phyloP scores from a whole-genome alignment of 2,329 filamentous ascomycete genomes.

The Beauveria rudraprayagi region DNA sequence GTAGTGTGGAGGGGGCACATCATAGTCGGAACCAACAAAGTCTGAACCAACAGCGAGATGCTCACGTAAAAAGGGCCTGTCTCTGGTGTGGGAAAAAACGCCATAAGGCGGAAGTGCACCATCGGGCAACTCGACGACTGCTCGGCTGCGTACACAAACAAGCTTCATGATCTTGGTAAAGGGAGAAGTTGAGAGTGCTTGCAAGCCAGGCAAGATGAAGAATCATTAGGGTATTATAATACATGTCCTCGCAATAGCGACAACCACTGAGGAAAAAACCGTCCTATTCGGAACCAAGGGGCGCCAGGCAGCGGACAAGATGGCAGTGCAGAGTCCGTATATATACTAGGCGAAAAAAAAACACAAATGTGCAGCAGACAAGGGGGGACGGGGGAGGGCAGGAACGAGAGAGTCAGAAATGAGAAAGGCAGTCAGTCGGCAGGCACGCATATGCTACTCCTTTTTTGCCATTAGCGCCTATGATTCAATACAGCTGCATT shows the following conservation, averaged over 20 bases:
- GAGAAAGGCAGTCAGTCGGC: too few relatives aligned
- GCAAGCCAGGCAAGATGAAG: constrained; percentile 2
- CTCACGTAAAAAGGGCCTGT: background rate
- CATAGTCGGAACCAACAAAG: background rate
- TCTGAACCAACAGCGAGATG: background rate
- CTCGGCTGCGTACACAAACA: background rate
- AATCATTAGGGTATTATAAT: background rate
- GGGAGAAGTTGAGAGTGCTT: background rate
- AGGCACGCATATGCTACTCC: too few relatives aligned
- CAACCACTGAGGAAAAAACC: background rate
- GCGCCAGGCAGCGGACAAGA: background rate
- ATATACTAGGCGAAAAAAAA: too few relatives aligned
- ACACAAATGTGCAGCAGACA: too few relatives aligned
- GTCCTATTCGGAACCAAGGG: background rate
- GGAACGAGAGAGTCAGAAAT: too few relatives aligned
- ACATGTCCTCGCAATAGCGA: constrained; percentile 3
- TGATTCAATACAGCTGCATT: too few relatives aligned
- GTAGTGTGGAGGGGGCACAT: background rate
- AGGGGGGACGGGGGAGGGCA: too few relatives aligned
- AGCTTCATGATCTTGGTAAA: background rate
- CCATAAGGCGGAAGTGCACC: background rate
- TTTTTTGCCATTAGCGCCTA: too few relatives aligned
- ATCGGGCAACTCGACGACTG: constrained; percentile 2
- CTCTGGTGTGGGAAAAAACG: background rate
- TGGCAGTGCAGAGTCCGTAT: background rate